Conservation (phyloP, 179 eudicot genomes). For the Silene coronaria region DNA sequence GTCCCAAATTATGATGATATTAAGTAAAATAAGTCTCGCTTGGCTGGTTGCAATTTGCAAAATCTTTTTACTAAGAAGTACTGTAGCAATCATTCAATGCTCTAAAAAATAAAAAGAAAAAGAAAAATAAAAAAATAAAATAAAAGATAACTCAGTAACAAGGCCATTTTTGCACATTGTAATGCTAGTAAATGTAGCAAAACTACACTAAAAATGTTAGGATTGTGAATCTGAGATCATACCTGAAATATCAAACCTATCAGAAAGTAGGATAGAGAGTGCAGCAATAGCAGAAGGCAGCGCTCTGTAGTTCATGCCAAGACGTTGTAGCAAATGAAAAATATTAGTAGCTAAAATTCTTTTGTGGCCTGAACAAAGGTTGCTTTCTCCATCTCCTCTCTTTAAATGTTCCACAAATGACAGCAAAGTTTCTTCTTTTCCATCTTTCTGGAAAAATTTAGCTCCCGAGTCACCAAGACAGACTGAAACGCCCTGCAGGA, state of each 20-base stretch:
- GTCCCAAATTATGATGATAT: no score
- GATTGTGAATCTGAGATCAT: constrained; percentile 5
- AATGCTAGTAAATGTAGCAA: background rate
- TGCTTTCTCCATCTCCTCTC: constrained; percentile 22
- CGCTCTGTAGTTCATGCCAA: constrained; percentile 40
- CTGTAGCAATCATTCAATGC: no score
- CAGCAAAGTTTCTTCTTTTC: constrained; percentile 36
- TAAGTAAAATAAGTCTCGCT: no score
- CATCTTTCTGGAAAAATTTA: constrained; percentile 19
- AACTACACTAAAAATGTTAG: background rate
- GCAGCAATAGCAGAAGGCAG: constrained; percentile 69
- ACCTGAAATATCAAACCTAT: constrained; percentile 30
- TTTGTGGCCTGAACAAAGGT: constrained; percentile 32
- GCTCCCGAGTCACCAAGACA: constrained; percentile 21
- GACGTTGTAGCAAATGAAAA: constrained; percentile 60
- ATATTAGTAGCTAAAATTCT: constrained; percentile 49
- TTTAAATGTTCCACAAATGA: constrained; percentile 36
- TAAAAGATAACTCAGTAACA: no score
- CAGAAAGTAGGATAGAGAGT: constrained; percentile 55
- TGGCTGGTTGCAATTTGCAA: no score
- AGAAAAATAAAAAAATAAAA: no score
- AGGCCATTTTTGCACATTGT: background rate
- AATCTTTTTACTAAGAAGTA: no score
- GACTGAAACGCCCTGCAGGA: constrained; percentile 43
- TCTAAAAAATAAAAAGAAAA: no score